These are phyloP conservation scores for Ustilago lituana DNA, from an alignment of 1,284 basidiomycete species.

Conservation along the genomic window DNA sequence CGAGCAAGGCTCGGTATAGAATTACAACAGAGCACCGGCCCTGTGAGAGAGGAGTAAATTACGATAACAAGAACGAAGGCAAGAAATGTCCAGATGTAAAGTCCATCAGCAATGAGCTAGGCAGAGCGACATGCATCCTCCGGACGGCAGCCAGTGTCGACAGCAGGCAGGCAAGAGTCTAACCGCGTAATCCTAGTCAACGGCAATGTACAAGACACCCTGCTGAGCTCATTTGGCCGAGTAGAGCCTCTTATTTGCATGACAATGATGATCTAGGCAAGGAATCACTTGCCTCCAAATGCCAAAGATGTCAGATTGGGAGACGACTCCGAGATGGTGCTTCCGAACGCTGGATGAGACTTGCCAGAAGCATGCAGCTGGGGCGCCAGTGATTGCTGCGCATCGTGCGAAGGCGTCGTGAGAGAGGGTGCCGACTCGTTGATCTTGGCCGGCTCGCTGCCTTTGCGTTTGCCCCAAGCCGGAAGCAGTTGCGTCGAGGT, in stretches of 20 bases:
- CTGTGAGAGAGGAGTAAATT: conserved; percentile 11
- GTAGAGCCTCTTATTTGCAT: too few relatives aligned
- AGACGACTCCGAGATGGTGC: conserved; percentile 22
- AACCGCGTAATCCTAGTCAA: too few relatives aligned
- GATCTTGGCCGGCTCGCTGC: not conserved
- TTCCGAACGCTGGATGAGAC: not conserved
- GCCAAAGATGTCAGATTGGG: conserved; percentile 24
- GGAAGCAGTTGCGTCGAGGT: conserved; percentile 10
- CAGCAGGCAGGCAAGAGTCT: too few relatives aligned
- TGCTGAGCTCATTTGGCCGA: too few relatives aligned
- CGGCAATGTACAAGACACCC: too few relatives aligned
- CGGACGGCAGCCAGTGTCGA: too few relatives aligned
- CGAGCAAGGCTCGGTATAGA: too few relatives aligned
- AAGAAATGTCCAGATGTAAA: not conserved
- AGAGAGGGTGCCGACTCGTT: conserved; percentile 6
- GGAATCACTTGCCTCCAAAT: conserved; percentile 5
- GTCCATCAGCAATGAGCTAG: too few relatives aligned
- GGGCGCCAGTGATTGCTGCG: not conserved
- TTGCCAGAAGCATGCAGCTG: not conserved
- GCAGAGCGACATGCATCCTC: too few relatives aligned
- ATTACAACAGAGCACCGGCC: conserved; percentile 40
- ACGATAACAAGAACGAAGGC: not conserved
- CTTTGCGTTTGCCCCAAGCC: not conserved
- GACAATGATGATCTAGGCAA: too few relatives aligned
- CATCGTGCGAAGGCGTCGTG: not conserved